A percentile compares a stretch with the other conserved stretches of the same genome.
These are phyloP conservation scores for Cynanchum wilfordii DNA, from an alignment of 257 asterid species.

Conservation along the genomic window DNA sequence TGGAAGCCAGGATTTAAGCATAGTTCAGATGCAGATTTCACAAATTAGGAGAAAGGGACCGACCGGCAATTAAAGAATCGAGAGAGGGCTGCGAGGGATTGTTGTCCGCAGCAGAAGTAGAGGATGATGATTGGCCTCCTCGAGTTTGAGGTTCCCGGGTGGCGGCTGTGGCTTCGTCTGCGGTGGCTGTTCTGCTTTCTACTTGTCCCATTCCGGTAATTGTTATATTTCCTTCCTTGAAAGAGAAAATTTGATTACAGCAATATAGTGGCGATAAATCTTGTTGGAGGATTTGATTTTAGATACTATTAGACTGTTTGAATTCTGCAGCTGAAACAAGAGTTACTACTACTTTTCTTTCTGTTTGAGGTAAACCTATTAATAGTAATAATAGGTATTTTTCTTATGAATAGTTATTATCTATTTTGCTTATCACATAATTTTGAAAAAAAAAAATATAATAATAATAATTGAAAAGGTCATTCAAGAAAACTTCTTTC, in stretches of 20 bases:
- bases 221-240: not conserved
- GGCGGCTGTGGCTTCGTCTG: constrained; percentile 1
- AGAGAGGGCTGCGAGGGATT: constrained; percentile 36
- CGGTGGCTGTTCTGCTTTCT: constrained; percentile 8
- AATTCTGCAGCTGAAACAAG: no score
- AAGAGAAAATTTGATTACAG: not conserved
- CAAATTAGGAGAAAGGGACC: constrained; percentile 1
- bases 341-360: no score
- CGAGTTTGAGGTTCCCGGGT: not conserved
- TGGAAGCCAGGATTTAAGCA: not conserved
- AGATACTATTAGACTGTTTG: not conserved
- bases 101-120: constrained; percentile 21
- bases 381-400: no score
- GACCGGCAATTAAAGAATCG: constrained; percentile 54
- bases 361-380: no score
- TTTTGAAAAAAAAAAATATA: no score
- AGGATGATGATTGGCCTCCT: constrained; percentile 5
- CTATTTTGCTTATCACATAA: no score
- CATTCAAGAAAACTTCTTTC: no score
- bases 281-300: not conserved
- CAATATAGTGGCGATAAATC: no score
- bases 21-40: not conserved
- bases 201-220: constrained; percentile 20
- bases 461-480: no score
- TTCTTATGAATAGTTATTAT: no score